phyloP scores from a whole-genome alignment of 192 early-diverging fungal species.

The Bifiguratus adelaidae region DNA sequence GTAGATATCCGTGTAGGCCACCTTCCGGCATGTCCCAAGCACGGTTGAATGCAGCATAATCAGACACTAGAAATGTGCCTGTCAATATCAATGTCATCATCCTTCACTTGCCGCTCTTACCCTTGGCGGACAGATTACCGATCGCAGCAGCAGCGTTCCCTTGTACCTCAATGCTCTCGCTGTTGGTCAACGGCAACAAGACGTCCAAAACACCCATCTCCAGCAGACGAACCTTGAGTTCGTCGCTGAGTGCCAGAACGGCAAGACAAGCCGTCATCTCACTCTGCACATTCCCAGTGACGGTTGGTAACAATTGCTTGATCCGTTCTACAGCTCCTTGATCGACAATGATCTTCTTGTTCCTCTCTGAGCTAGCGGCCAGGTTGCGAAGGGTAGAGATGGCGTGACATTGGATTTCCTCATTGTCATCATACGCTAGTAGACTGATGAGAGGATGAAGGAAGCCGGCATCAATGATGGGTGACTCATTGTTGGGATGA shows the following conservation, averaged over 20 bases:
- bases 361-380: conserved; percentile 65
- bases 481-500: conserved; percentile 73
- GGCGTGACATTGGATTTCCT: conserved; percentile 81
- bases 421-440: conserved; percentile 53
- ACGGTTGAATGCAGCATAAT: conserved; percentile 49
- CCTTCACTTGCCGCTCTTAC: conserved; percentile 6
- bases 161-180: conserved; percentile 53
- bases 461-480: conserved; percentile 72
- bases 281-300: conserved; percentile 50
- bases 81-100: not conserved
- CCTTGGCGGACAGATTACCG: conserved; percentile 55
- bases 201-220: conserved; percentile 51
- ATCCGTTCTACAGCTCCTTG: conserved; percentile 71
- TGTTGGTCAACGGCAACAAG: conserved; percentile 51
- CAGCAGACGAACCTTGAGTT: conserved; percentile 55
- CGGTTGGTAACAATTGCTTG: conserved; percentile 36
- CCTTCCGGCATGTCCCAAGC: conserved; percentile 57
- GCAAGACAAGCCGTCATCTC: conserved; percentile 83
- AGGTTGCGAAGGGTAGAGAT: conserved; percentile 78
- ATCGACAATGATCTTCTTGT: conserved; percentile 64
- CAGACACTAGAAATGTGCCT: conserved; percentile 28
- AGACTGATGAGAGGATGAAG: conserved; percentile 56
- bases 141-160: conserved; percentile 72
- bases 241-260: conserved; percentile 68
- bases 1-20: conserved; percentile 60